Conservation (phyloP, 441 rosid species). For the Hura crepitans region DNA sequence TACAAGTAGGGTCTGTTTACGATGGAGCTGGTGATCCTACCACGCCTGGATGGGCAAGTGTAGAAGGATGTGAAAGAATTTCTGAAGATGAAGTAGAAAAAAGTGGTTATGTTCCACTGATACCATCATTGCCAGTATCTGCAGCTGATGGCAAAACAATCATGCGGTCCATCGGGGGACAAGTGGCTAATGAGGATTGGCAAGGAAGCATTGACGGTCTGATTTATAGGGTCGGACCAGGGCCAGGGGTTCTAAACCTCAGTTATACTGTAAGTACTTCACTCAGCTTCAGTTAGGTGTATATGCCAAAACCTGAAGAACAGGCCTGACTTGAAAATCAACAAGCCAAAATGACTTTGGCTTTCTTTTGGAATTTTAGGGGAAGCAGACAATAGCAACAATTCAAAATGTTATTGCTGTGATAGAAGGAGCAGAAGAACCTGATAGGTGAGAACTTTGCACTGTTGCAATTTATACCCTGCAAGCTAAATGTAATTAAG, state of each 20-base stretch:
- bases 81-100: conserved; percentile 54
- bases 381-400: conserved; percentile 46
- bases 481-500: neutral
- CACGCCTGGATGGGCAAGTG: conserved; percentile 88
- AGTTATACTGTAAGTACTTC: conserved; percentile 49
- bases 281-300: conserved; percentile 1
- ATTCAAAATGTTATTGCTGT: conserved; percentile 79
- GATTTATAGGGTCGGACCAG: conserved; percentile 60
- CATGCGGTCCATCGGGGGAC: conserved; percentile 49
- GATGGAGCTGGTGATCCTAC: conserved; percentile 66
- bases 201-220: conserved; percentile 62
- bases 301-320: neutral
- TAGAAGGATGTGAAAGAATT: conserved; percentile 70
- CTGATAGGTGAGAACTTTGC: conserved; percentile 52
- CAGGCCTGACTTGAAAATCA: neutral
- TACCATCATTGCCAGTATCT: conserved; percentile 76
- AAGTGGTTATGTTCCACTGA: conserved; percentile 50
- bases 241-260: conserved; percentile 63
- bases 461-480: neutral
- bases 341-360: neutral
- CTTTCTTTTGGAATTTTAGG: conserved; percentile 41
- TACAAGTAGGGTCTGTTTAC: conserved; percentile 71
- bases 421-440: conserved; percentile 75
- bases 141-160: conserved; percentile 67
- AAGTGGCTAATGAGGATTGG: conserved; percentile 52